Evolutionary conservation across 2,329 filamentous ascomycete genomes (phyloP).

Genomic region (Dothideomycetidae sp.): DNA sequence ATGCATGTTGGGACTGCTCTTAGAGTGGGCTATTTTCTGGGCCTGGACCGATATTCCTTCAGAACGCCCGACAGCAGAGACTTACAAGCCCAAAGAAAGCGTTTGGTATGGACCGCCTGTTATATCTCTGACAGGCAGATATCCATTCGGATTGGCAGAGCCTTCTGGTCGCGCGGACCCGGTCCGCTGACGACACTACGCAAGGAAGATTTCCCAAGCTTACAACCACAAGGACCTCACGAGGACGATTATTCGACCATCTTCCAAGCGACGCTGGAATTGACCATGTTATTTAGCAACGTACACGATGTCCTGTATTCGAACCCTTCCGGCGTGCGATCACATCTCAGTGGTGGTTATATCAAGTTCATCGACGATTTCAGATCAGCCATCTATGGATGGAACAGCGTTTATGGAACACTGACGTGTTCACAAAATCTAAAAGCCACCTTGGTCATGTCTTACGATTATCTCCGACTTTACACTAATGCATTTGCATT

Average conservation of each 20-base stretch:
- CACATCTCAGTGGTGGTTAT: constrained; percentile 51
- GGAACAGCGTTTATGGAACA: constrained; percentile 57
- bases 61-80: constrained; percentile 46
- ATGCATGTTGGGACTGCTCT: constrained; percentile 62
- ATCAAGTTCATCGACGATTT: constrained; percentile 66
- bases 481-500: constrained; percentile 67
- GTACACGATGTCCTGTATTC: constrained; percentile 62
- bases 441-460: constrained; percentile 53
- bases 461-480: constrained; percentile 57
- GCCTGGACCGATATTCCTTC: constrained; percentile 54
- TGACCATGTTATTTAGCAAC: constrained; percentile 59
- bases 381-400: constrained; percentile 50
- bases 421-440: constrained; percentile 51
- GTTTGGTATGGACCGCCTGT: constrained; percentile 54
- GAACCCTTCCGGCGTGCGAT: constrained; percentile 54
- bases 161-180: constrained; percentile 60
- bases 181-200: constrained; percentile 50
- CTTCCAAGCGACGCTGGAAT: constrained; percentile 56
- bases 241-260: constrained; percentile 54
- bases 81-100: constrained; percentile 45
- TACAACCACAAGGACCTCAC: constrained; percentile 43
- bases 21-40: constrained; percentile 55
- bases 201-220: constrained; percentile 52
- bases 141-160: constrained; percentile 55
- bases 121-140: constrained; percentile 55